Evolutionary conservation across 1,284 basidiomycete genomes (phyloP), one percentile per base, ranked within the genome.

Genomic region (Leccinum solheimii): DNA sequence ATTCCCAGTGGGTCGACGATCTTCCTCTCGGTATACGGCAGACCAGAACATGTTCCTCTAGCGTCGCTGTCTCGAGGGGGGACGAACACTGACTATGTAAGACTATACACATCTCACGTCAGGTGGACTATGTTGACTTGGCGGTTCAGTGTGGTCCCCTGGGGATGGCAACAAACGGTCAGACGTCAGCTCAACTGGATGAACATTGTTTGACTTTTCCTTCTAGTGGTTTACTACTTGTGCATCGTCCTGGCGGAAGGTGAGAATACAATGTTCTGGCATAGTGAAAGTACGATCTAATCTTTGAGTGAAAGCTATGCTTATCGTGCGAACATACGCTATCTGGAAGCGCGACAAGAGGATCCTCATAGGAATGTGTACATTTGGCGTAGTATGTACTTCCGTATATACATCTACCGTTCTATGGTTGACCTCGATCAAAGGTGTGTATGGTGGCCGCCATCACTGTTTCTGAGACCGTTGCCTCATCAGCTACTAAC

Each of bases 301-400:
- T 11, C 8, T 8, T 32, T 7, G 16, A n/a, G 8, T 13, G 10
- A 53, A 21, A 71, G 68, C 16, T 2, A 71, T 69, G 62, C 64
- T 69, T 49, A 59, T 69, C 10, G 61, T 69, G 30, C 68, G 68
- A 21, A 69, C 69, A 36, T 71, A 69, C 7, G 69, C 58, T 0
- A 63, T 71, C 59, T 69, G 69, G 68, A 62, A 61, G 9, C 49
- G 56, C 8, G 19, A 62, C 13, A 71, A 30, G 62, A 69, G 30
- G 57, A 59, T 71, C 13, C 66, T 69, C 13, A 43, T 62, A 3
- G 61, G 69, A 45, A 66, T 60, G 49, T 62, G 61, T 27, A 43
- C 38, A 23, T 60, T 64, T 23, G 68, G 65, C 45, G 38, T 26
- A 16, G 68, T 69, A 30, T 14, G 68, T 59, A 10, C 48, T 55